These are phyloP conservation scores for Cylindrodendrum hubeiense DNA, from an alignment of 2,329 filamentous ascomycete genomes.

Conservation along the genomic window DNA sequence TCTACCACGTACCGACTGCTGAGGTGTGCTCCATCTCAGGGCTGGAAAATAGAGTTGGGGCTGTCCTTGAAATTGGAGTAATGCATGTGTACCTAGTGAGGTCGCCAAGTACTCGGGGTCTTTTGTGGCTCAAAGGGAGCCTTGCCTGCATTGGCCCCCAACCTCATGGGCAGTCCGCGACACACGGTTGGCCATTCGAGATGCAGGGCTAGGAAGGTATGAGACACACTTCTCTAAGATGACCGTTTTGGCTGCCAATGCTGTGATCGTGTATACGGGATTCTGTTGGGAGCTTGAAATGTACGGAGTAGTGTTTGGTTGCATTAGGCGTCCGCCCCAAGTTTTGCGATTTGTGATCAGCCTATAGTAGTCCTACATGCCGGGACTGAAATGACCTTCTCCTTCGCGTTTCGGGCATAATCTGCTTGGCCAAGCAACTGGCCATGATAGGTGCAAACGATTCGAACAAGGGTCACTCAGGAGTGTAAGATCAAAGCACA, in stretches of 20 bases:
- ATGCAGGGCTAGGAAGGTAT: background rate
- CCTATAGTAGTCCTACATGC: background rate
- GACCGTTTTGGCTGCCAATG: background rate
- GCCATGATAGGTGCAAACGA: background rate
- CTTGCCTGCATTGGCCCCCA: conserved; percentile 4
- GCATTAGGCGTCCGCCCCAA: background rate
- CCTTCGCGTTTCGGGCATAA: background rate
- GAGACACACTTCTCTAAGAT: background rate
- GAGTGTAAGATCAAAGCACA: background rate
- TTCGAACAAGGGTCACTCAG: background rate
- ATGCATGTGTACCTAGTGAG: background rate
- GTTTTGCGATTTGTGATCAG: conserved; percentile 5
- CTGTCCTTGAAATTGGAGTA: background rate
- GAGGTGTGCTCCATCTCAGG: background rate
- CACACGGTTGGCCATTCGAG: background rate
- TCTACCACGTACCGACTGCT: background rate
- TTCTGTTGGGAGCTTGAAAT: background rate
- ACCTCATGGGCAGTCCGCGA: background rate
- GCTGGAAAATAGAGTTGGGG: background rate
- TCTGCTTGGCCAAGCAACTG: background rate
- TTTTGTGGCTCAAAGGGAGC: background rate
- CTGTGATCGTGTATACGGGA: background rate
- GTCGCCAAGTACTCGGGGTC: background rate
- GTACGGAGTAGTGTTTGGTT: background rate
- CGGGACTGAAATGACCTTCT: background rate